Evolutionary conservation across 176 grass and related monocot species (phyloP), one percentile per base, ranked within the genome.

Genomic region (Oryza coarctata): DNA sequence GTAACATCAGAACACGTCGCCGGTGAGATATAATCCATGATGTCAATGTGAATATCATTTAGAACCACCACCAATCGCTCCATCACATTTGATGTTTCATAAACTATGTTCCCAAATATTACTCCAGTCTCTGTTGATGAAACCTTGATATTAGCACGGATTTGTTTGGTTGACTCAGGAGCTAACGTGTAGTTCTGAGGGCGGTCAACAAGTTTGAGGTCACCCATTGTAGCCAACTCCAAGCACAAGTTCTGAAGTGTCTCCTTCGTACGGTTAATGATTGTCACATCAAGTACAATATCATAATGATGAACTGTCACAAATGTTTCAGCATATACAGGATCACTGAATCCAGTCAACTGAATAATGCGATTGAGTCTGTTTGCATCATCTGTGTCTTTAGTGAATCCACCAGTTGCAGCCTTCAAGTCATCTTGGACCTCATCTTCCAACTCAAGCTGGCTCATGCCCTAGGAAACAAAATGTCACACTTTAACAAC

Each of bases 11-110:
- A 68, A 5, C 90, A 92, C 39, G 81, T 66, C 33, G 82, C 90
- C 12, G 90, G 90, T 60, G 86, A 92, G 65, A 92, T 92, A 62
- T 92, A 92, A 82, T 92, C 90, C 90, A 92, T 88, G 71, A 92
- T 92, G 71, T 92, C 86, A 20, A 92, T 92, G 76, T 89, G 86
- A 78, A 92, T 92, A 86, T 89, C 86, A 79, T 92, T 92, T 26
- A 92, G 82, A 35, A 92, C 90, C 14, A 92, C 83, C 39, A 89
- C 90, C 44, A 83, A 88, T 82, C 86, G 80, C 60, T 92, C 90
- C 68, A 86, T 84, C 36, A 88, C 86, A 80, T 92, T 92, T 58
- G 86, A 88, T 39, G 90, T 86, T 74, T 92, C 90, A 43, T 92
- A 92, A 25, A 92, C 90, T 7, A 92, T 92, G 67, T 89, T 88